Conservation (phyloP, 1,284 basidiomycete genomes). For the Malassezia sp. region DNA sequence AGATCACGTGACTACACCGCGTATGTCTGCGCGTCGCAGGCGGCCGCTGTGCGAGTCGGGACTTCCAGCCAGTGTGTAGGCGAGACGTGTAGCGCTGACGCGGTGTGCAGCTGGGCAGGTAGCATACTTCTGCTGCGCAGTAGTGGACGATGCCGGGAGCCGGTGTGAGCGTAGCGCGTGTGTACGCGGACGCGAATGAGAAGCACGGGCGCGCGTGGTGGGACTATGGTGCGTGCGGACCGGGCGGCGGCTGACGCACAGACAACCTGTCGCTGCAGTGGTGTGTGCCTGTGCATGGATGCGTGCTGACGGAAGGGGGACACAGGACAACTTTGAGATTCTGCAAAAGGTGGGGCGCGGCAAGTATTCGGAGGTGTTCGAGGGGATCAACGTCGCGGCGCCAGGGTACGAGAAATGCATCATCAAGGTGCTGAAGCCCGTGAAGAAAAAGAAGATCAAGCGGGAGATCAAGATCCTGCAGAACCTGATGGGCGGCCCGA, state of each 20-base stretch:
- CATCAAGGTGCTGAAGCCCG: slow-evolving; percentile 96
- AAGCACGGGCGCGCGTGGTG: slow-evolving; percentile 54
- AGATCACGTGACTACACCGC: background rate
- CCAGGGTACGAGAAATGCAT: slow-evolving; percentile 67
- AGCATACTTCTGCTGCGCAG: too few relatives aligned
- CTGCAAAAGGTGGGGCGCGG: slow-evolving; percentile 91
- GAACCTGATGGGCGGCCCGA: slow-evolving; percentile 85
- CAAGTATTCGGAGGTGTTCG: slow-evolving; percentile 69
- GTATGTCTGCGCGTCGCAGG: too few relatives aligned
- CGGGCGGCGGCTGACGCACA: slow-evolving; percentile 8
- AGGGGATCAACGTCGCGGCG: slow-evolving; percentile 76
- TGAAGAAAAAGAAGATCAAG: slow-evolving; percentile 99
- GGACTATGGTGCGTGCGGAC: slow-evolving; percentile 54
- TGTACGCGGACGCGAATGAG: slow-evolving; percentile 55
- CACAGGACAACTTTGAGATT: slow-evolving; percentile 95
- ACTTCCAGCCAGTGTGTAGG: too few relatives aligned
- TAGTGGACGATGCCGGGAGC: slow-evolving; percentile 14
- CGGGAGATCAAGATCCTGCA: slow-evolving; percentile 97
- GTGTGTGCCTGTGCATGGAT: slow-evolving; percentile 3
- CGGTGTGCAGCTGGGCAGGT: too few relatives aligned
- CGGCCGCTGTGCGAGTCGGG: too few relatives aligned
- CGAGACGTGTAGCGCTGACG: too few relatives aligned
- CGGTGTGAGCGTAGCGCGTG: slow-evolving; percentile 48
- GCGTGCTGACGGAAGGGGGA: slow-evolving; percentile 26
- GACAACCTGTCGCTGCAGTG: slow-evolving; percentile 43